phyloP scores from a whole-genome alignment of 345 rosid species.

The Erodium maritimum region DNA sequence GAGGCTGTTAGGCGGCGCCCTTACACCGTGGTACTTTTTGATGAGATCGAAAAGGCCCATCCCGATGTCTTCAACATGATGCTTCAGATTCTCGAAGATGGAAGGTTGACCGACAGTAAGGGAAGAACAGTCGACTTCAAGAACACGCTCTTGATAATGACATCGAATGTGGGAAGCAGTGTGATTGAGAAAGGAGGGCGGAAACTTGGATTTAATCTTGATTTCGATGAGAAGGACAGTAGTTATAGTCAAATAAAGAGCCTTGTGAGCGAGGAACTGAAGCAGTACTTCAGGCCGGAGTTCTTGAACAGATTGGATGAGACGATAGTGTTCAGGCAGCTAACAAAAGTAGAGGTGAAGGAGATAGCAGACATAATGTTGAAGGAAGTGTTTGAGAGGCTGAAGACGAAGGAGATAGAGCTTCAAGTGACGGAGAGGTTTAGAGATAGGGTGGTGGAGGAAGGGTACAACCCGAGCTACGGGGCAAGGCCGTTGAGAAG shows the following conservation, averaged over 20 bases:
- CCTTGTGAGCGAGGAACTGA: constrained; percentile 84
- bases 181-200: constrained; percentile 94
- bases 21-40: constrained; percentile 80
- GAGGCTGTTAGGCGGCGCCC: constrained; percentile 98
- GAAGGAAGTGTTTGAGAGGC: constrained; percentile 73
- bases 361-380: constrained; percentile 93
- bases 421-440: constrained; percentile 94
- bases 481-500: constrained; percentile 97
- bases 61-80: constrained; percentile 98
- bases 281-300: constrained; percentile 90
- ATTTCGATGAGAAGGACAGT: constrained; percentile 85
- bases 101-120: constrained; percentile 93
- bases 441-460: constrained; percentile 81
- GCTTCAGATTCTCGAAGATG: constrained; percentile 99
- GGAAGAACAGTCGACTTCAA: constrained; percentile 97
- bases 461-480: constrained; percentile 91
- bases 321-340: constrained; percentile 91
- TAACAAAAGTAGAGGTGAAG: constrained; percentile 87
- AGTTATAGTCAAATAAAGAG: constrained; percentile 89
- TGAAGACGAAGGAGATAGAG: constrained; percentile 69
- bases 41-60: constrained; percentile 97
- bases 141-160: constrained; percentile 94
- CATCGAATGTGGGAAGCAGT: constrained; percentile 93
- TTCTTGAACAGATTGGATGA: constrained; percentile 93
- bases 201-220: constrained; percentile 82